Evolutionary conservation across 1,139 yeast species (phyloP), one percentile per base, ranked within the genome.

Genomic region (Taiozyma sp.): DNA sequence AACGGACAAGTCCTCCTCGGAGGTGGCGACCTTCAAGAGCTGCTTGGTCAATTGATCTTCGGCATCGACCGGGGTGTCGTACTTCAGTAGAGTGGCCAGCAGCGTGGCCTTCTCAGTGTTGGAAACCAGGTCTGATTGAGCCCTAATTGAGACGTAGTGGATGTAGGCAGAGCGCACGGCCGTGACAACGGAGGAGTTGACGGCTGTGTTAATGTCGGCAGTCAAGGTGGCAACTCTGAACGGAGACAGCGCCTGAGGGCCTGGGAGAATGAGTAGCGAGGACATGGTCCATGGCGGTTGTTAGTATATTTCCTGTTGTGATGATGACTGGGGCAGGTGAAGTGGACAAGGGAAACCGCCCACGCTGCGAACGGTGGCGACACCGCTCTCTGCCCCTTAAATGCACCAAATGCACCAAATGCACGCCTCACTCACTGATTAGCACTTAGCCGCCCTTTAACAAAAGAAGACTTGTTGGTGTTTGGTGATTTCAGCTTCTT

Each of bases 191-290:
- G 68, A 59, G 29, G 86, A 77, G 64, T 80, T 80, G 56, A 85
- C 81, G 52, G 82, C 76, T 54, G 77, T 77, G 70, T 88, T 87
- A 70, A 91, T 80, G 62, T 85, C 91, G 62, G 79, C 78, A 60
- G 81, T 74, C 71, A 90, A 75, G 60, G 78, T 84, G 55, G 81
- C 79, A 60, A 90, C 83, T 71, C 99, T 81, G 70, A 93, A 93
- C 48, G 79, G 79, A 48, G 98, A 90, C 66, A 91, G 77, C 56
- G 97, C 98, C 65, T 79, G 80, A 49, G 97, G 96, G 53, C 99
- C 99, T 48, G 96, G 86, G 59, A 88, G 75, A 59, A 86, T 77
- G 67, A 85, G 76, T 71, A 80, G 69, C 68, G 71, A 61, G 41
- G 41, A 37, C 41, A 37, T 37, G 22, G 24, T 37, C 41, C 19